phyloP scores from a whole-genome alignment of 2,329 filamentous ascomycete species.

The Teratosphaeria epicoccoides region DNA sequence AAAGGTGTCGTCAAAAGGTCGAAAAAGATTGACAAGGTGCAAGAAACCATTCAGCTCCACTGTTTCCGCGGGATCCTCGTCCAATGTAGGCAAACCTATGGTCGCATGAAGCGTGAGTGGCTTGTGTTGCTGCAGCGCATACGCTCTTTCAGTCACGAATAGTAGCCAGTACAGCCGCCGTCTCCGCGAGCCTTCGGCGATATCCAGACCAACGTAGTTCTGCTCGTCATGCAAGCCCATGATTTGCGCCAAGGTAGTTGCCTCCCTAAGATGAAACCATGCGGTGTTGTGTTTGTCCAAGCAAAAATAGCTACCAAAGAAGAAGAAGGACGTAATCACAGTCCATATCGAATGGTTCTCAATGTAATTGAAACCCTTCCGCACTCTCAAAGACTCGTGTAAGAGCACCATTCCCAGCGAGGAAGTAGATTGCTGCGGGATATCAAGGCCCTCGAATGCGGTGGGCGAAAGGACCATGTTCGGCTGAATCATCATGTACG shows the following conservation, averaged over 20 bases:
- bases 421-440: conserved; percentile 32
- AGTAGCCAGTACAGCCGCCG: conserved; percentile 52
- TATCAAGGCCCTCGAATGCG: conserved; percentile 40
- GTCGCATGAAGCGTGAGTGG: conserved; percentile 52
- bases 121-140: conserved; percentile 53
- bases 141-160: conserved; percentile 53
- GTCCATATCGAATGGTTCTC: conserved; percentile 45
- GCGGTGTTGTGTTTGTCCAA: conserved; percentile 51
- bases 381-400: conserved; percentile 47
- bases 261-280: conserved; percentile 52
- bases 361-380: conserved; percentile 48
- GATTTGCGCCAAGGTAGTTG: conserved; percentile 49
- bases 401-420: conserved; percentile 45
- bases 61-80: conserved; percentile 43
- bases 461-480: conserved; percentile 34
- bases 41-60: conserved; percentile 49
- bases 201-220: conserved; percentile 38
- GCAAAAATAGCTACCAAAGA: conserved; percentile 51
- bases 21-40: conserved; percentile 50
- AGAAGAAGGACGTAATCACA: conserved; percentile 53
- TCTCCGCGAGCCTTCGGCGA: conserved; percentile 43
- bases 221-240: conserved; percentile 50
- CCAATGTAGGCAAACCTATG: conserved; percentile 41
- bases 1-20: conserved; percentile 53
- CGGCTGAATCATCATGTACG: conserved; percentile 41